These are phyloP conservation scores for Aspergillus calidoustus DNA, from an alignment of 2,329 filamentous ascomycete genomes.

Conservation along the genomic window DNA sequence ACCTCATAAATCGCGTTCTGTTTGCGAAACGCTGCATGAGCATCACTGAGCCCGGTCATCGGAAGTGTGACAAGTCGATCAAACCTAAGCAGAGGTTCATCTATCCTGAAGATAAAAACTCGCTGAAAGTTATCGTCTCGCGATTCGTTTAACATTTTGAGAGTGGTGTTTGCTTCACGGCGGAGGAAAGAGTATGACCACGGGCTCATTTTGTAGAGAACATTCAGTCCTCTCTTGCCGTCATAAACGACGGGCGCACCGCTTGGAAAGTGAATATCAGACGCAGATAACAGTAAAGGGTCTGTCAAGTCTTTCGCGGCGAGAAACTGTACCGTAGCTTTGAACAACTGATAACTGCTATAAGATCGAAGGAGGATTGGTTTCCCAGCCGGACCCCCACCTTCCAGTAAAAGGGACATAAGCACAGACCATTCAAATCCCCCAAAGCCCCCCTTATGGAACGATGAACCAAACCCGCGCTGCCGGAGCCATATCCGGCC, in stretches of 20 bases:
- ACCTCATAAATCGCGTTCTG: conserved; percentile 61
- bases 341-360: conserved; percentile 92
- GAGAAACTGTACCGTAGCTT: conserved; percentile 87
- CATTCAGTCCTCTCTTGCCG: conserved; percentile 72
- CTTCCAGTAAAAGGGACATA: conserved; percentile 77
- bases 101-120: conserved; percentile 72
- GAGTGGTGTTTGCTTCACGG: conserved; percentile 73
- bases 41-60: conserved; percentile 30
- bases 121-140: conserved; percentile 79
- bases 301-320: conserved; percentile 74
- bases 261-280: conserved; percentile 41
- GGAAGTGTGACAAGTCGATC: conserved; percentile 56
- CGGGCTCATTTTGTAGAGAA: conserved; percentile 86
- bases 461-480: conserved; percentile 72
- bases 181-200: conserved; percentile 80
- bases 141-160: conserved; percentile 75
- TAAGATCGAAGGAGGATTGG: conserved; percentile 77
- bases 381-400: conserved; percentile 73
- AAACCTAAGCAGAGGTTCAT: conserved; percentile 58
- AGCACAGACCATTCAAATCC: conserved; percentile 89
- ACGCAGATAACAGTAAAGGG: conserved; percentile 56
- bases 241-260: conserved; percentile 78
- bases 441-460: conserved; percentile 84
- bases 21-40: conserved; percentile 34
- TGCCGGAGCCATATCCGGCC: conserved; percentile 89